Percentiles rank a stretch among this genome's conserved stretches.
Conservation (phyloP, 2,329 filamentous ascomycete species). For the Aspergillus aculeatus region DNA sequence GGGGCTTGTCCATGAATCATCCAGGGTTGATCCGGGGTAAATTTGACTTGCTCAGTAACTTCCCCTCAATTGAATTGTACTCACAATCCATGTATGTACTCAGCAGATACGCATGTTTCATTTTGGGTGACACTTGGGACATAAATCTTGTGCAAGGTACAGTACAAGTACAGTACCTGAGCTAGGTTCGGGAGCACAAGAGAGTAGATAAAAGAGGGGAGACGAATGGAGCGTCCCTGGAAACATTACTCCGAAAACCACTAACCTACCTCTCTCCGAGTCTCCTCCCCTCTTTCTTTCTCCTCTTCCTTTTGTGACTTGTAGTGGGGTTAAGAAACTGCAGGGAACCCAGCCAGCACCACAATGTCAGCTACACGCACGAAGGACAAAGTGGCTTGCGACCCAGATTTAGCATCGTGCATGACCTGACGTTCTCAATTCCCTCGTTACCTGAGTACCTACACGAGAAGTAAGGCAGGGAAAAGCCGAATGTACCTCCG, state of each 20-base stretch:
- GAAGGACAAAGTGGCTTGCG: neutral
- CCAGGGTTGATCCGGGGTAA: constrained; percentile 22
- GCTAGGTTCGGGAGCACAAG: neutral
- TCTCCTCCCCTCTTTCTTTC: neutral
- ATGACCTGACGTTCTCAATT: neutral
- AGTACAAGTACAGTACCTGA: neutral
- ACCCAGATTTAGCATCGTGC: neutral
- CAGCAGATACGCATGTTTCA: neutral
- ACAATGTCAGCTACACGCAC: neutral
- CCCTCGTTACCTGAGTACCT: neutral
- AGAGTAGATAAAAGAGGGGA: neutral
- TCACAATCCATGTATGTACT: neutral
- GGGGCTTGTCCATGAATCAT: constrained; percentile 2
- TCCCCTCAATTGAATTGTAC: too few species aligned
- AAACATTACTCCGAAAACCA: neutral
- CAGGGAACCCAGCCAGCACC: neutral
- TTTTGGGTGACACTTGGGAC: neutral
- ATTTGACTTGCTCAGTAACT: neutral
- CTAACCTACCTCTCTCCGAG: neutral
- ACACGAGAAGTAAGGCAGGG: too few species aligned
- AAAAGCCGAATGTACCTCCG: neutral
- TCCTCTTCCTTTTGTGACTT: neutral
- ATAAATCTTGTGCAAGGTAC: neutral
- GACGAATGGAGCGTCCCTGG: neutral
- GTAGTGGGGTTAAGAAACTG: neutral